Conservation (phyloP, 2,329 filamentous ascomycete genomes). For the Botrytis pseudocinerea region DNA sequence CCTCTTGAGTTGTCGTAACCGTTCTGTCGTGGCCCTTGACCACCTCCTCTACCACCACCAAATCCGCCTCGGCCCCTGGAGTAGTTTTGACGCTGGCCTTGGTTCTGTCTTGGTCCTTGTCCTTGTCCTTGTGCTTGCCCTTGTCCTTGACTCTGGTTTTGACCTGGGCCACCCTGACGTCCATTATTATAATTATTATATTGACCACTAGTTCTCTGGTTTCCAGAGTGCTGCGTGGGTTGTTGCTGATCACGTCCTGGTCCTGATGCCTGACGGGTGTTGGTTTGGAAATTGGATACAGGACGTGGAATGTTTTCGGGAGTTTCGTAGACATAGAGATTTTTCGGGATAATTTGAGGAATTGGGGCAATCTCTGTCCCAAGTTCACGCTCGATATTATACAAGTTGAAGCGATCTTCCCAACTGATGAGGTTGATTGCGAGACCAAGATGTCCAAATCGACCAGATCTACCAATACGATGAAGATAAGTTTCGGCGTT, state of each 20-base stretch:
- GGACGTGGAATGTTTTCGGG: conserved; percentile 93
- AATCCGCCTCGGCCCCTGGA: conserved; percentile 20
- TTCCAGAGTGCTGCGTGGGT: conserved; percentile 34
- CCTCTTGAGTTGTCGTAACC: conserved; percentile 39
- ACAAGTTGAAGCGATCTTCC: conserved; percentile 98
- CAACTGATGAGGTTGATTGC: conserved; percentile 99
- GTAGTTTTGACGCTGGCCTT: conserved; percentile 23
- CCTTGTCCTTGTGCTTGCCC: conserved; percentile 37
- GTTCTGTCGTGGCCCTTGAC: conserved; percentile 34
- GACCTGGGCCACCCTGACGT: conserved; percentile 35
- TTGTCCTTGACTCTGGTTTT: conserved; percentile 36
- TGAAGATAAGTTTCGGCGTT: conserved; percentile 99
- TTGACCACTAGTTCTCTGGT: conserved; percentile 31
- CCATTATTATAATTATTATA: conserved; percentile 32
- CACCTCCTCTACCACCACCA: conserved; percentile 37
- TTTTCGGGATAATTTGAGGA: conserved; percentile 91
- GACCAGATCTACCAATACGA: conserved; percentile 94
- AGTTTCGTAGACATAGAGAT: conserved; percentile 95
- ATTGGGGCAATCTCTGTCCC: conserved; percentile 99
- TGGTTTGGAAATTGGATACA: conserved; percentile 52
- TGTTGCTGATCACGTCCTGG: conserved; percentile 35
- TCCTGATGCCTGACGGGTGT: conserved; percentile 34
- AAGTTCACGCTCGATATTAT: conserved; percentile 96
- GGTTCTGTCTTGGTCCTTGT: conserved; percentile 33
- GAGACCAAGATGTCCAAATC: conserved; percentile 93